Base-by-base conservation (phyloP, 2,329 filamentous ascomycete genomes). In the Claviceps capensis region DNA sequence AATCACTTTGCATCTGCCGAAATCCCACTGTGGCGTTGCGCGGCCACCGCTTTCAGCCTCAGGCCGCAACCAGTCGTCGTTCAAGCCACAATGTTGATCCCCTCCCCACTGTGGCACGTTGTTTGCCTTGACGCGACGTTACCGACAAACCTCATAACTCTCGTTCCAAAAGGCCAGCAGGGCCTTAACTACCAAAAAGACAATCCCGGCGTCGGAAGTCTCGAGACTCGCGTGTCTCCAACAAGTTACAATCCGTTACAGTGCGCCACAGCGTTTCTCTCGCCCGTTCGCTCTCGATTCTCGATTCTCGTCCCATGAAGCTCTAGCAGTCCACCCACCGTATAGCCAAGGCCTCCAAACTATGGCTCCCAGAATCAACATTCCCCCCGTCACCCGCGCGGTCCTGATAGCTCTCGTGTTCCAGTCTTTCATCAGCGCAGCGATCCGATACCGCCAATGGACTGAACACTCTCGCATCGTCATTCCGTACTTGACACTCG, bases 301-400 rank as follows among this genome's bases (percentile, higher is more conserved):
- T 3, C 22, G 22, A n/a, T 13, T 17, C 30, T 23, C 41, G 45
- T 47, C 48, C 23, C 50, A 43, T 49, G 22, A 38, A 49, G 9
- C 38, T 44, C 19, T 51, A 55, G 50, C 38, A 19, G 34, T 7
- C 40, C 37, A 47, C 51, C 49, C 36, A 36, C n/a, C 30, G 5
- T 7, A 5, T 36, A 13, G n/a, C 45, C 34, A 36, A 14, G 44
- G 44, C 26, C 26, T 30, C 43, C n/a, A 51, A 50, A 58, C 62
- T 65, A 85, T 95, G 88, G 78, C 86, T 62, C 77, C 83, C 51
- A 84, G 91, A 73, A 78, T 96, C 71, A 96, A 94, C 64, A 84
- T 97, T 57, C 93, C 93, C 54, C 91, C 93, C 34, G 81, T 95
- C 59, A 97, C 93, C 47, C 85, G 93, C 57, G 81, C 80, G 60